Evolutionary conservation across 345 rosid genomes (phyloP).

Genomic region (Geranium brycei): DNA sequence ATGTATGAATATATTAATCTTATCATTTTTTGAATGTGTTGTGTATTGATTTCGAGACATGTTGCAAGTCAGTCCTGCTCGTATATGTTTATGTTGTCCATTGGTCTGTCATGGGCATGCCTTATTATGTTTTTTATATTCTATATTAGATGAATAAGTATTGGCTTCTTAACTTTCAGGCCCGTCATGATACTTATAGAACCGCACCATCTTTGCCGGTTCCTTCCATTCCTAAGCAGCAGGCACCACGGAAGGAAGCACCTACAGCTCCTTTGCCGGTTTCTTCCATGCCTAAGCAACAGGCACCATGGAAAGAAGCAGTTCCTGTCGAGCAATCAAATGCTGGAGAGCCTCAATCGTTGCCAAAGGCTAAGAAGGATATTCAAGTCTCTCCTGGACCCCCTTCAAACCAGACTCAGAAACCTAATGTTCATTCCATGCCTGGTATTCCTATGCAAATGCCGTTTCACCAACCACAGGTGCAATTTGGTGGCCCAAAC

Average conservation of each 20-base stretch:
- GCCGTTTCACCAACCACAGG: conserved; percentile 58
- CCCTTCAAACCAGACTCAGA: conserved; percentile 39
- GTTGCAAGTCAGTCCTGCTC: no score
- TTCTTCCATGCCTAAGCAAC: conserved; percentile 42
- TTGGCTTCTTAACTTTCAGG: conserved; percentile 36
- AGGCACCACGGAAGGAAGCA: conserved; percentile 35
- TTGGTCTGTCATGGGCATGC: no score
- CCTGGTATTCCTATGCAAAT: conserved; percentile 57
- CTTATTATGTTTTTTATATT: not conserved
- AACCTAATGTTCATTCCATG: conserved; percentile 36
- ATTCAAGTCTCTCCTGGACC: conserved; percentile 33
- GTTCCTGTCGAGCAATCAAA: conserved; percentile 29
- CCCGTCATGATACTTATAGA: conserved; percentile 43
- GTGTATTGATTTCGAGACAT: no score
- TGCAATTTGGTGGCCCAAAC: conserved; percentile 59
- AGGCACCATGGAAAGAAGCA: conserved; percentile 34
- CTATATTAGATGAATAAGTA: not conserved
- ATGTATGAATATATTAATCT: no score
- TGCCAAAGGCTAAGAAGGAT: conserved; percentile 42
- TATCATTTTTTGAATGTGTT: no score
- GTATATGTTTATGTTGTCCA: no score
- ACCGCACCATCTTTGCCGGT: conserved; percentile 40
- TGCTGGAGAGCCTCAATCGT: conserved; percentile 31
- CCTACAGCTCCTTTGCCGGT: conserved; percentile 31
- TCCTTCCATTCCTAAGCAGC: conserved; percentile 43